These are phyloP conservation scores for Boletus barrowsii DNA, from an alignment of 768 basidiomycete species.

Conservation along the genomic window DNA sequence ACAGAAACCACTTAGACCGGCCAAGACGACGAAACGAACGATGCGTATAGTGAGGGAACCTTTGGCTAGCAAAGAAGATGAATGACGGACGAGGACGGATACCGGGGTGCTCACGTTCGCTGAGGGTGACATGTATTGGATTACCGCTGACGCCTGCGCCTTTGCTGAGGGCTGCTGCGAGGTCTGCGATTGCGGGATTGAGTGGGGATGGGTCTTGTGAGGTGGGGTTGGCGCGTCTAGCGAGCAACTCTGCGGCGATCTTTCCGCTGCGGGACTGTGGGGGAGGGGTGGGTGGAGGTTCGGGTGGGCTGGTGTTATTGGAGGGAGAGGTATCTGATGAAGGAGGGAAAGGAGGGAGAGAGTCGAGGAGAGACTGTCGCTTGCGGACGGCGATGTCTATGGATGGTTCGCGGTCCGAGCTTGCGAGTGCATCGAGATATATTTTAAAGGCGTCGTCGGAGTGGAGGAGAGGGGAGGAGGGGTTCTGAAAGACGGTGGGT, in stretches of 20 bases:
- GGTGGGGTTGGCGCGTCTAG: constrained; percentile 19
- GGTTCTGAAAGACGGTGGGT: constrained; percentile 45
- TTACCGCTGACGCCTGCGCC: constrained; percentile 44
- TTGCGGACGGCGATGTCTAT: constrained; percentile 65
- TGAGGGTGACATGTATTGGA: constrained; percentile 79
- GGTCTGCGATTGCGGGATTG: constrained; percentile 40
- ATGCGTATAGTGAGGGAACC: constrained; percentile 64
- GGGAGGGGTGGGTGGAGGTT: constrained; percentile 6
- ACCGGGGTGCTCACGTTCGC: constrained; percentile 59
- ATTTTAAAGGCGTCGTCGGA: constrained; percentile 71
- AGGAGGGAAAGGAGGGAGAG: constrained; percentile 20
- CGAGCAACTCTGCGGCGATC: constrained; percentile 42
- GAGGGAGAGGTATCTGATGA: constrained; percentile 18
- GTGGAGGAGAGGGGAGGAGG: constrained; percentile 62
- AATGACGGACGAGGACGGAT: background rate
- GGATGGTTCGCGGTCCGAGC: constrained; percentile 52
- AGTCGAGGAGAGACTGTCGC: constrained; percentile 60
- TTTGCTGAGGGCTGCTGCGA: constrained; percentile 39
- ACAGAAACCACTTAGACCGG: constrained; percentile 65
- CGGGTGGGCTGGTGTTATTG: constrained; percentile 1
- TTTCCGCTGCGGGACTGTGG: constrained; percentile 38
- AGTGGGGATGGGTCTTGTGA: constrained; percentile 13
- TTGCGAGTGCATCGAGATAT: constrained; percentile 69
- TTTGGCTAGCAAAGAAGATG: constrained; percentile 46
- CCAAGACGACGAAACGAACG: constrained; percentile 57